Conservation (phyloP, 148 eudicot genomes). For the Selenicereus undatus region DNA sequence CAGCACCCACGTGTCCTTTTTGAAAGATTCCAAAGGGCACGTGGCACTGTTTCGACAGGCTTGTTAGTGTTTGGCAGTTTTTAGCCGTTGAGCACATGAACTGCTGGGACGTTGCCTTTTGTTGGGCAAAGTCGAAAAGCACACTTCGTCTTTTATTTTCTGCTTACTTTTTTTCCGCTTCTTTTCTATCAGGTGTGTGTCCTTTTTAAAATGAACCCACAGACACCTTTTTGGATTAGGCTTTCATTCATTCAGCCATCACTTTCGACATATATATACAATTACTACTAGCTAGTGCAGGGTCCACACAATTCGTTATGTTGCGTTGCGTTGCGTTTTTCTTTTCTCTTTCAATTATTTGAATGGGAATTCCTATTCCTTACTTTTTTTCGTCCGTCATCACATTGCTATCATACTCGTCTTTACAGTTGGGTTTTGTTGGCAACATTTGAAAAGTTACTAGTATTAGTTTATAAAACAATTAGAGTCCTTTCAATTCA, state of each 20-base stretch:
- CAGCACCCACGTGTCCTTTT: neutral
- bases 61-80: neutral
- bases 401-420: neutral
- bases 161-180: neutral
- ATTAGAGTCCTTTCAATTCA: neutral
- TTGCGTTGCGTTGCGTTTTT: neutral
- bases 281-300: neutral
- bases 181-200: neutral
- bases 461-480: neutral
- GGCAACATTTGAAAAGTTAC: neutral
- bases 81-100: conserved; percentile 1
- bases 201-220: neutral
- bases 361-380: neutral
- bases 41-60: neutral
- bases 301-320: neutral
- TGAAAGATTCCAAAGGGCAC: neutral
- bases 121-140: neutral
- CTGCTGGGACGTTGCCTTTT: neutral
- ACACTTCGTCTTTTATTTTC: neutral
- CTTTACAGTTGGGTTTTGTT: neutral
- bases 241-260: neutral
- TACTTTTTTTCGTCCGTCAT: neutral
- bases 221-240: neutral
- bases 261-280: neutral
- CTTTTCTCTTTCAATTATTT: conserved; percentile 3